Base-by-base conservation (phyloP, 2,329 filamentous ascomycete genomes). In the Phyllosticta citribraziliensis region DNA sequence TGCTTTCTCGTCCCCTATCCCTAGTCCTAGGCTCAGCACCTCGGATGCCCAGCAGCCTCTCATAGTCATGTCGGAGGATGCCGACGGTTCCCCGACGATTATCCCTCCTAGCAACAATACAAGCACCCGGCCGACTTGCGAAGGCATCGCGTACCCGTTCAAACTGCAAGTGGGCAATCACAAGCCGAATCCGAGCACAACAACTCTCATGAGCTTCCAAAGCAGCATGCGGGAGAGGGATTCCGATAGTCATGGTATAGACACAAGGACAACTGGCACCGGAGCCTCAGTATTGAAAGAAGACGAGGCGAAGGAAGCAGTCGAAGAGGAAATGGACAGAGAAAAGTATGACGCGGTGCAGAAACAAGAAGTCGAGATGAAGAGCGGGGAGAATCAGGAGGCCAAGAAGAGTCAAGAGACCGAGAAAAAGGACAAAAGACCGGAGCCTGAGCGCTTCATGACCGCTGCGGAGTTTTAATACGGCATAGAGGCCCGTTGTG, bases 141-240 rank as follows among this genome's bases (percentile, higher is more conserved):
- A 83, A 20, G 86, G 87, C 0, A 82, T 91, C 25, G 87, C 88
- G 0, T 81, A 89, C 66, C 88, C 88, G 0, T 92, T 92, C 68
- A 88, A 83, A 61, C 71, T 92, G 14, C 81, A 81, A 11, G 24
- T 25, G 2, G 55, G 55, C 3, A 57, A 62, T 5, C 60, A 62
- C 55, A 55, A 55, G 22, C 30, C 60, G 1, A 62, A 62, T 35
- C 60, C 55, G n/a, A 57, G 55, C 55, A 62, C 55, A 4, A 30
- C 30, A 6, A 62, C 60, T 0, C 60, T 62, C 1, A 57, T 57
- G 60, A 62, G 60, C 35, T 62, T 62, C 27, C 58, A 60, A 12
- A 55, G 55, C 14, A 61, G 54, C 25, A 12, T 56, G 17, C 52
- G 55, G 30, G 55, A 53, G 50, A 61, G 52, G 6, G 51, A 50